Evolutionary conservation across 306 rosid genomes (phyloP), one percentile per base, ranked within the genome.

Genomic region (Sphenostylis stenocarpa): DNA sequence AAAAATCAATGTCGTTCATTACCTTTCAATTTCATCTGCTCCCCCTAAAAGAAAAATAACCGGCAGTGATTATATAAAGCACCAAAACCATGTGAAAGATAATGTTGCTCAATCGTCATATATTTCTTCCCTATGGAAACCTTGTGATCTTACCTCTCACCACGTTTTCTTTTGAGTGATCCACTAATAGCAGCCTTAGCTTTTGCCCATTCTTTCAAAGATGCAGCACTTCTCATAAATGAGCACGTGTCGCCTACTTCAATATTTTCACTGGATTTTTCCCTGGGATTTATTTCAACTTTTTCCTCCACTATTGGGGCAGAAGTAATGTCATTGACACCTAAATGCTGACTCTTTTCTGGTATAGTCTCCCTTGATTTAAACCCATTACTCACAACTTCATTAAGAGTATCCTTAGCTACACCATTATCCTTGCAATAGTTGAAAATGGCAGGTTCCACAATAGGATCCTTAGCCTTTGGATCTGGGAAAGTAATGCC

Each of bases 161-260:
- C 56, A 33, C 81, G 84, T 81, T 89, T 89, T 72, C 86, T 84
- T 79, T 91, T 91, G 53, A 80, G 85, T 6, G 91, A 87, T 55
- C 87, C 83, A 80, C 91, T 83, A n/a, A 91, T n/a, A 49, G 97
- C 85, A 73, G 95, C 87, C 84, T 89, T 91, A 21, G 89, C 66
- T 85, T 88, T 91, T 19, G 86, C 76, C 97, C 97, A 89, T 72
- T 93, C 92, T 61, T 81, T 90, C 79, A 93, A 45, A 17, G 98
- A 91, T 44, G 90, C 79, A 70, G 87, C 81, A 87, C 76, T 89
- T 66, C 98, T 91, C 95, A 89, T 90, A 80, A 93, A 93, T 5
- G 87, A 47, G 85, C 97, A 89, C n/a, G 91, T 84, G 26, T 86
- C 81, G 1, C 92, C 83, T 34, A 80, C 73, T 70, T 67, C 84